Base-by-base conservation (phyloP, 169 alveolate species). In the Cyclospora cayetanensis region DNA sequence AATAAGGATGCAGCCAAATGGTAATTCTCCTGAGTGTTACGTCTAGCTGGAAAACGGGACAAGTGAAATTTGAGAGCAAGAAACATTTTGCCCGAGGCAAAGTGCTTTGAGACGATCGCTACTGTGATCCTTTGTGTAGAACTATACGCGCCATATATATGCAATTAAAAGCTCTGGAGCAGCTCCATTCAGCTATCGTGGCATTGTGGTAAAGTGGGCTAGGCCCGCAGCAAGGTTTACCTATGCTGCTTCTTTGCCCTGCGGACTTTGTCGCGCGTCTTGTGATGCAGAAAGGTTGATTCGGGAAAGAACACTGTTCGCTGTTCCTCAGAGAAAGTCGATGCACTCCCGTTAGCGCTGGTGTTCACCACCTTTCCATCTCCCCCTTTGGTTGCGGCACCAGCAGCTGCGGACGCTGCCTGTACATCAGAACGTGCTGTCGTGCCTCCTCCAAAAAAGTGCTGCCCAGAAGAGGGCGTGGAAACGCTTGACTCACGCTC, bases 161-260 rank as follows among this genome's bases (percentile, higher is more conserved):
- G 53, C 55, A 31, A 11, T 15, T 22, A 29, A 9, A 7, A 29
- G 9, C 35, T 15, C n/a, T 7, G 27, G 76, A 63, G 34, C 11
- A 63, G 15, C 11, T 29, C 11, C 15, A 63, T 15, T 7, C 76
- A 63, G n/a, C 34, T 50, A 7, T 7, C 76, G 76, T 15, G n/a
- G 76, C 11, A 7, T 15, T 7, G 76, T 15, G n/a, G n/a, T 9
- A 63, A 25, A 63, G n/a, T n/a, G n/a, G n/a, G n/a, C n/a, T n/a
- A n/a, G n/a, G n/a, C n/a, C n/a, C n/a, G n/a, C n/a, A n/a, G n/a
- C n/a, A n/a, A n/a, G n/a, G n/a, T 53, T 34, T 46, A 68, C 92
- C 92, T 43, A 80, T 88, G 92, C 27, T 88, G 80, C 39, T 88
- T 88, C 79, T 88, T 88, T 22, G 92, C 92, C 41, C 88, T 27